Evolutionary conservation across 2,329 filamentous ascomycete species (phyloP).

Genomic region (Fusarium mexicanum): DNA sequence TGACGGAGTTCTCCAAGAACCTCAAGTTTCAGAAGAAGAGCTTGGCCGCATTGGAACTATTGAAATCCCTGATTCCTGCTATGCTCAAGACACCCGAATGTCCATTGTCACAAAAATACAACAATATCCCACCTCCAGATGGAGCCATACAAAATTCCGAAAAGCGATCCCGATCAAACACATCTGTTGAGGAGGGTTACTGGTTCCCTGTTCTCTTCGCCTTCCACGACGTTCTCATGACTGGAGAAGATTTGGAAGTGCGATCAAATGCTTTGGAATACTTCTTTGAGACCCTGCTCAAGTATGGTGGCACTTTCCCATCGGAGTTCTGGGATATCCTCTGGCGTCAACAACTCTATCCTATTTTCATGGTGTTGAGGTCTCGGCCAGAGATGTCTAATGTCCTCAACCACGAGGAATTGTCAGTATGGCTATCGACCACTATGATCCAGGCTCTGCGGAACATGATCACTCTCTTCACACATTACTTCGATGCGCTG

Average conservation of each 20-base stretch:
- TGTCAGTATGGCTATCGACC: conserved; percentile 98
- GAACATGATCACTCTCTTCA: conserved; percentile 99
- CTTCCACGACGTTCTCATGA: conserved; percentile 99
- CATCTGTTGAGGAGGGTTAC: conserved; percentile 94
- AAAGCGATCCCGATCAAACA: conserved; percentile 72
- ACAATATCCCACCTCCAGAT: conserved; percentile 52
- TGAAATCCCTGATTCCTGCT: conserved; percentile 92
- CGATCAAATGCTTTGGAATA: conserved; percentile 91
- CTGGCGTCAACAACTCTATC: conserved; percentile 95
- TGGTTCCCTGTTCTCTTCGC: conserved; percentile 99
- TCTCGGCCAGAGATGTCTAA: conserved; percentile 97
- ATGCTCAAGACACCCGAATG: conserved; percentile 98
- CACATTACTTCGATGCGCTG: conserved; percentile 95
- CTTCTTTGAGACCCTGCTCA: conserved; percentile 92
- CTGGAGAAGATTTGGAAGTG: conserved; percentile 96
- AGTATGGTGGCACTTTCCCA: conserved; percentile 90
- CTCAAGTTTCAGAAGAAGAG: conserved; percentile 99
- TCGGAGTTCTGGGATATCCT: conserved; percentile 98
- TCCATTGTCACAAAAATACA: conserved; percentile 76
- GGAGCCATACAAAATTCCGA: conserved; percentile 56
- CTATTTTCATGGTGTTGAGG: conserved; percentile 97
- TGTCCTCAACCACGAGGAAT: conserved; percentile 92
- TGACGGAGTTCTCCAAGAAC: conserved; percentile 99
- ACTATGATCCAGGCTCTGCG: conserved; percentile 99
- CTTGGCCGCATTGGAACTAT: conserved; percentile 90